phyloP scores from a whole-genome alignment of 2,329 filamentous ascomycete genomes.

The Epichloe elymi region DNA sequence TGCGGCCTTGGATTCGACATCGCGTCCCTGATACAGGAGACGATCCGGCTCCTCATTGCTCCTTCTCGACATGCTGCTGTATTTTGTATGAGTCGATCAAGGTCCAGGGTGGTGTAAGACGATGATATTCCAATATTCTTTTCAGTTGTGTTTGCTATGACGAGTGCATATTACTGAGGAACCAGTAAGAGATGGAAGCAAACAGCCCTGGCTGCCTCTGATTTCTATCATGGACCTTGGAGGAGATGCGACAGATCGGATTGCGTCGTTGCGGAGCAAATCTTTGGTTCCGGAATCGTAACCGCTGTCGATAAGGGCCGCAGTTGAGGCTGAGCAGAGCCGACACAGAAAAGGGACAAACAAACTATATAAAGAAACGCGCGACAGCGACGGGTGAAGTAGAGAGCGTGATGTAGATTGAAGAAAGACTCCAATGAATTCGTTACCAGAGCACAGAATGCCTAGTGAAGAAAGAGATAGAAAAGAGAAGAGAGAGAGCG shows the following conservation, averaged over 20 bases:
- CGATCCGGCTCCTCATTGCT: constrained; percentile 19
- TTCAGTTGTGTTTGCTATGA: not conserved
- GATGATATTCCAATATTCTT: not conserved
- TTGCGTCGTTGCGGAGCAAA: constrained; percentile 3
- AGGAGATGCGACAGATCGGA: not conserved
- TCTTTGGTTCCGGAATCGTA: not conserved
- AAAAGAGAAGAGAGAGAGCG: not conserved
- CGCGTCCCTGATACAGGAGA: constrained; percentile 19
- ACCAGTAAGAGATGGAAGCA: not conserved
- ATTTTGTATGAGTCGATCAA: not conserved
- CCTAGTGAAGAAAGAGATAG: not conserved
- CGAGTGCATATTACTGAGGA: constrained; percentile 1
- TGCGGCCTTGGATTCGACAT: constrained; percentile 16
- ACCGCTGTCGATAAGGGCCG: not conserved
- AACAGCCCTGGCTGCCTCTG: not conserved
- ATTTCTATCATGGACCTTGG: not conserved
- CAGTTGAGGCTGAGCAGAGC: not conserved
- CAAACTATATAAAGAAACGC: constrained; percentile 1
- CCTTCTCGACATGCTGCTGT: constrained; percentile 19
- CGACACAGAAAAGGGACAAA: not conserved
- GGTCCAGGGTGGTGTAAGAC: not conserved
- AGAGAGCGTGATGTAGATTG: constrained; percentile 2
- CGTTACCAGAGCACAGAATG: constrained; percentile 1
- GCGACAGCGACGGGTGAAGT: not conserved
- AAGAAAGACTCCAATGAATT: not conserved